A percentile compares a stretch with the other conserved stretches of the same genome.
phyloP scores from a whole-genome alignment of 2,329 filamentous ascomycete genomes.

The Colletotrichum lini region DNA sequence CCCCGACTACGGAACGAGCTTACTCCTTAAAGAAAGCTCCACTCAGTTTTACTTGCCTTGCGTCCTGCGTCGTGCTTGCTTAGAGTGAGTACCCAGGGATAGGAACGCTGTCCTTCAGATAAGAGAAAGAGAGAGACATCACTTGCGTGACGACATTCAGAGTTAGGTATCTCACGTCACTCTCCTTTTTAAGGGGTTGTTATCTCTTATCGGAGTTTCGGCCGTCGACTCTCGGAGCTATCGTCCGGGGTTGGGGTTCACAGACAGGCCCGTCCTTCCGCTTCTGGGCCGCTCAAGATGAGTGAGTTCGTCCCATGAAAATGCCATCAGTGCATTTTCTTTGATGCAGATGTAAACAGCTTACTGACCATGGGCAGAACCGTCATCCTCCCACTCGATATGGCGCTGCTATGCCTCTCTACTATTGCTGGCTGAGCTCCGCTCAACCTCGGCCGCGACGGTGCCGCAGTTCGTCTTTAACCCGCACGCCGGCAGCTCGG shows the following conservation, averaged over 20 bases:
- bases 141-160: neutral
- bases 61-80: neutral
- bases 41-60: neutral
- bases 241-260: slow-evolving; percentile 31
- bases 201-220: slow-evolving; percentile 28
- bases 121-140: slow-evolving; percentile 18
- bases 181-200: slow-evolving; percentile 6
- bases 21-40: slow-evolving; percentile 11
- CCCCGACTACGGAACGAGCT: slow-evolving; percentile 33
- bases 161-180: neutral
- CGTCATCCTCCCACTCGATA: neutral
- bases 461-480: slow-evolving; percentile 45
- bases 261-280: slow-evolving; percentile 17
- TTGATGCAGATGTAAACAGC: too few species aligned
- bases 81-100: neutral
- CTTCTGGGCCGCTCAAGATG: slow-evolving; percentile 18
- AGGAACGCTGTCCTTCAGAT: neutral
- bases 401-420: slow-evolving; percentile 27
- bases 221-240: slow-evolving; percentile 31
- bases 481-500: slow-evolving; percentile 51
- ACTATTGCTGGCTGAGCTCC: slow-evolving; percentile 16
- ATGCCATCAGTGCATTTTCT: neutral
- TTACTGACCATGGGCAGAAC: slow-evolving; percentile 22
- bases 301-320: slow-evolving; percentile 39
- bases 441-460: slow-evolving; percentile 20